Evolutionary conservation across 345 rosid genomes (phyloP), one percentile per base, ranked within the genome.

Genomic region (Eucalyptus decipiens): DNA sequence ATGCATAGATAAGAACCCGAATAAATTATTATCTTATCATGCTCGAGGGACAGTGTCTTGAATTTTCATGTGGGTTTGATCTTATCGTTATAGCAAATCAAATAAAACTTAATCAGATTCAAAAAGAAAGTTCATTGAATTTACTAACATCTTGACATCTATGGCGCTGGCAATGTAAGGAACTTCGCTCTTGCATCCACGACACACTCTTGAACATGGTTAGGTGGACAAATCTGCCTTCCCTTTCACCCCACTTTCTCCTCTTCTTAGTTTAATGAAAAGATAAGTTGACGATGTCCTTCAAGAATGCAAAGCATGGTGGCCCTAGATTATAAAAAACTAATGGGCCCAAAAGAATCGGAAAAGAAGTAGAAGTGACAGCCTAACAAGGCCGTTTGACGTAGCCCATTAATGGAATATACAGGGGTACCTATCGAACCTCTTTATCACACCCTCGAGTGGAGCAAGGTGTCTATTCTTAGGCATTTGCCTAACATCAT

Each of bases 41-140:
- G 23, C 10, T 72, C 14, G 2, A 19, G 23, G 16, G 7, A 37
- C 8, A 3, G 28, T 6, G 15, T 11, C 28, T 42, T 10, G 0
- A 5, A 72, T 67, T 34, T 42, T 72, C 81, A 9, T 21, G 2
- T 21, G 83, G 23, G 47, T 76, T 37, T 76, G 45, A 40, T 76
- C 12, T 76, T 6, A 37, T 76, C 13, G 1, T 11, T 76, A 3
- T 23, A 3, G 13, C 3, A 5, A 76, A 18, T 21, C 17, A 76
- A 3, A 40, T 7, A 2, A 37, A 37, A 76, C 16, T 23, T 62
- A 11, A 76, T 37, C 8, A 1, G 7, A 40, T 37, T 40, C 16
- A 21, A 37, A 11, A 40, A 4, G 9, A 0, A 76, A 37, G 30
- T 76, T 21, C 11, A 37, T 3, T 72, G 15, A 21, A 72, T 72